These are phyloP conservation scores for Rhodosporidiobolus odoratus DNA, from an alignment of 768 basidiomycete genomes.

Conservation along the genomic window DNA sequence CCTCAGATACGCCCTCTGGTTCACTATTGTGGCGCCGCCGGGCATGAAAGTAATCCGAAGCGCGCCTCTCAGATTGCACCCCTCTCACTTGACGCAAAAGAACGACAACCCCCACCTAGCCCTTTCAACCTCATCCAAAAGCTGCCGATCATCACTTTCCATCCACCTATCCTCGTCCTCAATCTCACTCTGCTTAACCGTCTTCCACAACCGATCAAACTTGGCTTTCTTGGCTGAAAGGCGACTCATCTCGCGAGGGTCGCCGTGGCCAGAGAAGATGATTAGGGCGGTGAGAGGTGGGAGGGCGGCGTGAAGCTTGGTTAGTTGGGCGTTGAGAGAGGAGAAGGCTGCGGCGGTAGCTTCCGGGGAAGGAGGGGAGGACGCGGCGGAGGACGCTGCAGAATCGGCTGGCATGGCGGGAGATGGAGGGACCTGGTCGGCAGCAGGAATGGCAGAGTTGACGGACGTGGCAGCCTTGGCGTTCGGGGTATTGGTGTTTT, in stretches of 20 bases:
- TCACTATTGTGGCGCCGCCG: too few relatives aligned
- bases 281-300: constrained; percentile 76
- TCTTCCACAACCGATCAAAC: constrained; percentile 57
- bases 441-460: constrained; percentile 15
- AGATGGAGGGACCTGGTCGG: not conserved
- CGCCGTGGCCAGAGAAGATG: constrained; percentile 80
- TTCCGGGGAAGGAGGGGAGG: constrained; percentile 6
- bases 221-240: constrained; percentile 64
- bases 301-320: constrained; percentile 60
- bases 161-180: constrained; percentile 66
- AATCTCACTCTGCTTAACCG: constrained; percentile 51
- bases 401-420: not conserved
- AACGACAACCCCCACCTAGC: constrained; percentile 80
- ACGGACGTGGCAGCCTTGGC: constrained; percentile 48
- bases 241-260: constrained; percentile 72
- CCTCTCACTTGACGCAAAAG: constrained; percentile 51
- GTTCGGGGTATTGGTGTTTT: constrained; percentile 48
- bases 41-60: too few relatives aligned
- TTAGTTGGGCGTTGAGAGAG: constrained; percentile 60
- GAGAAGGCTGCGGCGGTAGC: constrained; percentile 47
- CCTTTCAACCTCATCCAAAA: constrained; percentile 73
- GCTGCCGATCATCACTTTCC: constrained; percentile 63
- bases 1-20: too few relatives aligned
- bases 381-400: constrained; percentile 38
- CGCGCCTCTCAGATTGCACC: not conserved